Base-by-base conservation (phyloP, 1,284 basidiomycete species). In the Amylostereum areolatum region DNA sequence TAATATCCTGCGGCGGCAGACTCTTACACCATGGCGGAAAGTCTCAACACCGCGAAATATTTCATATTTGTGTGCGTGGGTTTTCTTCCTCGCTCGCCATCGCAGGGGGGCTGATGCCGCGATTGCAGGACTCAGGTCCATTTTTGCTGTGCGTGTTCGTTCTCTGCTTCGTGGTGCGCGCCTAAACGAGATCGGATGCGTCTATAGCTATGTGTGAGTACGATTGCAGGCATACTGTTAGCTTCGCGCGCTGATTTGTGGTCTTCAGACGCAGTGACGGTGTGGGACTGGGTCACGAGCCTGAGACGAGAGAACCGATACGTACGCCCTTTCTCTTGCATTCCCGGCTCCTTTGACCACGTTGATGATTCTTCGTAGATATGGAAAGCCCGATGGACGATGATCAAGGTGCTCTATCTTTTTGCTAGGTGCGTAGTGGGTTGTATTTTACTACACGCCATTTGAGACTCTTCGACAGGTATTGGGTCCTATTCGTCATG, bases 121-220 rank as follows among this genome's bases (percentile, higher is more conserved):
- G 5, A 36, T 45, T 48, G 39, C 30, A 43, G 41, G 41, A 43
- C 41, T 24, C 41, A 43, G 41, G n/a, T 43, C 6, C 41, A 43
- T 27, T 43, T 43, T 28, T 43, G 41, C n/a, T 25, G 41, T 35
- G n/a, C n/a, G 34, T 35, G 8, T 35, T 35, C 24, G 46, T 35
- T 44, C 40, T 47, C 33, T 40, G 47, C 59, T 40, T 62, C 55
- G 9, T 43, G 34, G 10, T 43, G 8, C 8, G 10, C 41, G 18
- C 12, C 25, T 43, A 11, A 43, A 28, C 25, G 9, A 5, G 7
- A 25, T 28, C 41, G 18, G 18, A 8, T 7, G 25, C 27, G 8
- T 43, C n/a, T 57, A 45, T 59, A 89, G 86, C 84, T 59, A 87
- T 89, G 84, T 89, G 85, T 88, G 75, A 63, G 75, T 43, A 36